Evolutionary conservation across 257 asterid species (phyloP).

Genomic region (Lantana camara): DNA sequence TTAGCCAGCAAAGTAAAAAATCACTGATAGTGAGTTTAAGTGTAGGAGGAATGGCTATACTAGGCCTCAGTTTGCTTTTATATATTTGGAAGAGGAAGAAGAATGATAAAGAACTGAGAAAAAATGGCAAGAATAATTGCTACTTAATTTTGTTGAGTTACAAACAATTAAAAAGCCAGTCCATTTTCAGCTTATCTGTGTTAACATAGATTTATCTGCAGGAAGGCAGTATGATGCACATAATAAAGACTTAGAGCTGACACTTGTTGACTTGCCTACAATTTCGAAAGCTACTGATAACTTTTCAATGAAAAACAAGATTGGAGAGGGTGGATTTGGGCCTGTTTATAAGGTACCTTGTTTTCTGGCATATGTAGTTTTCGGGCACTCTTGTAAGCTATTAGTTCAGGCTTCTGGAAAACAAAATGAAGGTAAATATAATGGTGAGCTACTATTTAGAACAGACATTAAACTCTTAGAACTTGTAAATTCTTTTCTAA

Average conservation of each 20-base stretch:
- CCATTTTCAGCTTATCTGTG: background rate
- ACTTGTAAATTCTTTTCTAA: too few species aligned
- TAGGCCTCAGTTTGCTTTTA: constrained; percentile 12
- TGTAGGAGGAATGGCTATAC: background rate
- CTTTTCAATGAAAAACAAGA: constrained; percentile 26
- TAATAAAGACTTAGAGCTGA: constrained; percentile 26
- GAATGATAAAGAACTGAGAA: background rate
- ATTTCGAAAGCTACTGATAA: constrained; percentile 29
- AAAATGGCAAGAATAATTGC: constrained; percentile 7
- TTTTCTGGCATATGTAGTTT: background rate
- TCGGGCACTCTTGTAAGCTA: too few species aligned
- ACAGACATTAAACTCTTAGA: too few species aligned
- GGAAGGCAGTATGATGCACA: constrained; percentile 12
- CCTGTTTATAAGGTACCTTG: constrained; percentile 34
- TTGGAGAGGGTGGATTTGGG: constrained; percentile 39
- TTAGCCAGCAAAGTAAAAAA: background rate
- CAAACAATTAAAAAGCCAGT: background rate
- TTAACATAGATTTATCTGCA: background rate
- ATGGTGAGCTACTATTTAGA: too few species aligned
- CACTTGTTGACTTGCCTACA: constrained; percentile 11
- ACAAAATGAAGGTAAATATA: too few species aligned
- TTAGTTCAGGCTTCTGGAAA: too few species aligned
- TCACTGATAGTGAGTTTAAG: constrained; percentile 10
- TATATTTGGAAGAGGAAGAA: constrained; percentile 18
- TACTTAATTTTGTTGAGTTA: too few species aligned